Base-by-base conservation (phyloP, 2,329 filamentous ascomycete genomes). In the Pseudogymnoascus sp. region DNA sequence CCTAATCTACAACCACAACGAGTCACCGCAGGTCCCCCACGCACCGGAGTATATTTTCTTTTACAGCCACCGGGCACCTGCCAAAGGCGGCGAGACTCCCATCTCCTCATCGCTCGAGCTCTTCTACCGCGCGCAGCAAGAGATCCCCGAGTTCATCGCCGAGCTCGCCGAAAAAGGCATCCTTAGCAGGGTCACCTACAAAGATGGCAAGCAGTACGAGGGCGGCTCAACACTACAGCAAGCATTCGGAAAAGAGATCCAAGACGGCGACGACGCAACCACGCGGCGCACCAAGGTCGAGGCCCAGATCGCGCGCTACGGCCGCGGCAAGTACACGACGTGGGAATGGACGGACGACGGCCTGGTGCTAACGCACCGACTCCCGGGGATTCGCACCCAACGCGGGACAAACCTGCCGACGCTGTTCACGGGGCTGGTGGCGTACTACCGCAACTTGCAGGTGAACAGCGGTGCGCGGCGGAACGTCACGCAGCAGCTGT, bases 1-100 rank as follows among this genome's bases (percentile, higher is more conserved):
- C 0, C 68, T 74, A 6, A 78, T 79, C 38, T 79, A 78, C 65
- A 78, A 73, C 63, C 77, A 79, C 67, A 80, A 79, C 61, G 77
- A 80, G 63, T 78, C 75, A 0, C 75, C 75, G 0, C 77, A 79
- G 62, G 76, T 79, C 0, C 77, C 77, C 1, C 77, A 79, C 61
- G 75, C 76, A 0, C 77, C 77, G 0, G 77, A 76, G 61, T 79
- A 79, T 61, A 75, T 79, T 56, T 78, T 79, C 65, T 78, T 79
- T 69, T 79, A 78, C 52, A 67, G 70, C 1, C 73, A 78, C 60
- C 68, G 66, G 5, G 74, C 70, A 0, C 73, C 75, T 0, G 48
- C 35, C 0, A 68, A 64, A 18, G 71, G 73, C 1, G 72, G 73
- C 5, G 76, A 79, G 63, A 75, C 74, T 0, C 76, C 76, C 0